phyloP scores from a whole-genome alignment of 345 rosid species.

The Eucalyptus coolabah region DNA sequence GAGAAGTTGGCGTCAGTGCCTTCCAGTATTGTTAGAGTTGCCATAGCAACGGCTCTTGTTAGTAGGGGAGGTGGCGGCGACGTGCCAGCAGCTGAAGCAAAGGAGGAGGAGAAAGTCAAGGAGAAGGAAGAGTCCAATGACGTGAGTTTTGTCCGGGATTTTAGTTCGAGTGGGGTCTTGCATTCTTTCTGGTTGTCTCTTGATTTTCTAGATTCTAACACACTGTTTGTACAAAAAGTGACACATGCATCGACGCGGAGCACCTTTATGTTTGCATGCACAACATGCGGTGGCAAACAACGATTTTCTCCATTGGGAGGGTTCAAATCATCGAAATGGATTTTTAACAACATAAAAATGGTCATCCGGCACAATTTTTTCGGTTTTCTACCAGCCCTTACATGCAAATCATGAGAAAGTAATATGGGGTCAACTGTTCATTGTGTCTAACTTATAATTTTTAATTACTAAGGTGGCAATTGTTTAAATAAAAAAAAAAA shows the following conservation, averaged over 20 bases:
- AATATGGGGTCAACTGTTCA: background rate
- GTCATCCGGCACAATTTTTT: background rate
- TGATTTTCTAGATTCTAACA: background rate
- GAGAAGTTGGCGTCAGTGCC: slow-evolving; percentile 82
- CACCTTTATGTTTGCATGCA: background rate
- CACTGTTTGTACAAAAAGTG: background rate
- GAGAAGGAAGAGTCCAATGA: too few species aligned
- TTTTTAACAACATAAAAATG: background rate
- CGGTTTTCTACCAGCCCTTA: background rate
- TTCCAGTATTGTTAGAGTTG: slow-evolving; percentile 44
- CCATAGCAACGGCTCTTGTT: slow-evolving; percentile 16
- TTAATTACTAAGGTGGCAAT: too few species aligned
- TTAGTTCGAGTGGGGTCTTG: too few species aligned
- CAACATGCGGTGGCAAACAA: background rate
- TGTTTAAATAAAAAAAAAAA: too few species aligned
- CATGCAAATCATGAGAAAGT: background rate
- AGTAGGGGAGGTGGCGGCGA: slow-evolving; percentile 21
- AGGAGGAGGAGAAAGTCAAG: slow-evolving; percentile 61
- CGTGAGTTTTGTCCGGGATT: too few species aligned
- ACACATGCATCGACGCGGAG: background rate
- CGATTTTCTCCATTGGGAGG: background rate
- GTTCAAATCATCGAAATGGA: background rate
- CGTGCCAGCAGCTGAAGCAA: slow-evolving; percentile 41
- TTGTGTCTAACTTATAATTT: background rate
- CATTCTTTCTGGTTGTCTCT: background rate